A percentile compares a stretch with the other conserved stretches of the same genome.
These are phyloP conservation scores for Samsoniella hepiali DNA, from an alignment of 2,329 filamentous ascomycete genomes.

Conservation along the genomic window DNA sequence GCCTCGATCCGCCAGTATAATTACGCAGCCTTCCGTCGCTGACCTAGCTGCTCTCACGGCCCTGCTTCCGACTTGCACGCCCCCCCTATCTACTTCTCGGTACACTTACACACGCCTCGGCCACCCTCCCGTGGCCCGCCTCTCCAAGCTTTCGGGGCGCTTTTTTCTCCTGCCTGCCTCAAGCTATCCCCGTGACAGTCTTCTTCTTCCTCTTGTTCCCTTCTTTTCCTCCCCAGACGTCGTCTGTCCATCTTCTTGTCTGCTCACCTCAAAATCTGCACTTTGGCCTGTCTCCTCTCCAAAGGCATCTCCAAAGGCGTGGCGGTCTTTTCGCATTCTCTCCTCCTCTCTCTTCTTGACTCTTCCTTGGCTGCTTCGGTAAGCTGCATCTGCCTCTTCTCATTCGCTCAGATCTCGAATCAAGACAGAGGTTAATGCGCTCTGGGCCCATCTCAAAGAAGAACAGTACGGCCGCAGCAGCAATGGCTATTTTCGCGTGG, in stretches of 20 bases:
- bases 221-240: neutral
- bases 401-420: neutral
- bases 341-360: neutral
- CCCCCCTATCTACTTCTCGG: neutral
- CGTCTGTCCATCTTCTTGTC: neutral
- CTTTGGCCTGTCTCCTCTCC: neutral
- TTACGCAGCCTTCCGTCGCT: slow-evolving; percentile 5
- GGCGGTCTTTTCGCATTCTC: neutral
- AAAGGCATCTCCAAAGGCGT: neutral
- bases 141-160: slow-evolving; percentile 3
- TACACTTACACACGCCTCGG: slow-evolving; percentile 4
- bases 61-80: neutral
- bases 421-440: neutral
- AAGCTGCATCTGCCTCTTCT: neutral
- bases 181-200: neutral
- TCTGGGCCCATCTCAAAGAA: neutral
- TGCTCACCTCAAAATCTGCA: neutral
- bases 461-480: neutral
- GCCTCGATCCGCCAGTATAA: neutral
- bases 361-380: neutral
- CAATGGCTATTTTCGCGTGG: slow-evolving; percentile 56
- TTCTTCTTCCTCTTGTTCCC: slow-evolving; percentile 19
- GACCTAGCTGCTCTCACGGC: neutral
- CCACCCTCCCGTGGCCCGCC: slow-evolving; percentile 8
- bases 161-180: slow-evolving; percentile 1